phyloP scores from a whole-genome alignment of 2,329 filamentous ascomycete genomes.

The Zasmidium citrigriseum region DNA sequence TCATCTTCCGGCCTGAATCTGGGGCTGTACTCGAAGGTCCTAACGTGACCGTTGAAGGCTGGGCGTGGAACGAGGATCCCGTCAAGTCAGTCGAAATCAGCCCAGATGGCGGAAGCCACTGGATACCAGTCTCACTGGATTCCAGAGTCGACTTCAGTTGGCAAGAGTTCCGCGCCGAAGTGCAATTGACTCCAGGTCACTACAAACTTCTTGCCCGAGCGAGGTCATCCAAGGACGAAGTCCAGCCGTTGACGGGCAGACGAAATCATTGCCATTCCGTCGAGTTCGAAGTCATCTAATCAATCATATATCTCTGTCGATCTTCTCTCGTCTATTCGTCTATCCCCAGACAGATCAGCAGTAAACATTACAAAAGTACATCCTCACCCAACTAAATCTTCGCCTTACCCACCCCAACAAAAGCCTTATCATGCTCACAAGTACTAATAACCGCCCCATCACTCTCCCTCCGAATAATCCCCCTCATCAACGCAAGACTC shows the following conservation, averaged over 20 bases:
- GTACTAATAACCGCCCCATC: constrained; percentile 37
- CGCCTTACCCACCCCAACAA: too few relatives aligned
- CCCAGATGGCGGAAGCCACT: constrained; percentile 15
- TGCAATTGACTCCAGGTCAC: constrained; percentile 7
- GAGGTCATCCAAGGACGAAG: constrained; percentile 10
- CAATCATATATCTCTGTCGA: too few relatives aligned
- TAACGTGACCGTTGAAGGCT: constrained; percentile 23
- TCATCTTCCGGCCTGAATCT: constrained; percentile 30
- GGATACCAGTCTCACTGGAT: constrained; percentile 12
- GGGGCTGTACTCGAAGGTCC: constrained; percentile 7
- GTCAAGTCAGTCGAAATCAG: constrained; percentile 27
- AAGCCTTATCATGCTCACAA: constrained; percentile 39
- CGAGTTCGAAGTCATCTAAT: too few relatives aligned
- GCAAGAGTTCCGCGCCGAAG: constrained; percentile 16
- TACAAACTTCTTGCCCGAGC: constrained; percentile 18
- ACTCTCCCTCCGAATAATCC: constrained; percentile 41
- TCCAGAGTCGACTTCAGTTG: constrained; percentile 19
- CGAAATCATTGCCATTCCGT: constrained; percentile 32
- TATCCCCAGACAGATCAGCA: too few relatives aligned
- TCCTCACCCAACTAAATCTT: too few relatives aligned
- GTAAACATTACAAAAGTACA: too few relatives aligned
- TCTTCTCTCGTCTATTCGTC: too few relatives aligned
- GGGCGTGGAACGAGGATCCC: constrained; percentile 32
- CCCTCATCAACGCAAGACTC: constrained; percentile 41
- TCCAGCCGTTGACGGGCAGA: constrained; percentile 25